A percentile compares a stretch with the other conserved stretches of the same genome.
phyloP scores from a whole-genome alignment of 306 rosid genomes.

The Cercis canadensis region DNA sequence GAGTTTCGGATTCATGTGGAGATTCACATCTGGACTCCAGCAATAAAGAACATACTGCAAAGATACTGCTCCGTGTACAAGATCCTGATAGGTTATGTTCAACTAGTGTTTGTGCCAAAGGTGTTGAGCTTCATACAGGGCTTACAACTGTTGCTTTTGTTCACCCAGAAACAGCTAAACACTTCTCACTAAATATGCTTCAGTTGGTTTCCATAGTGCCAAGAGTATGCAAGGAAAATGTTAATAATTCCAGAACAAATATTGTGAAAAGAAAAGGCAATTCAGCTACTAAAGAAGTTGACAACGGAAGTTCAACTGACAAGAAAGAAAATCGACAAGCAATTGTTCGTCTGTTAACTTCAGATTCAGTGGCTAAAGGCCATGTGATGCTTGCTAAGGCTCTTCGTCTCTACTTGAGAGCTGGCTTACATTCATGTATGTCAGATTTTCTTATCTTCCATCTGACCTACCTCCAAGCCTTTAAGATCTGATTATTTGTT shows the following conservation, averaged over 20 bases:
- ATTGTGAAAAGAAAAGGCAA: constrained; percentile 58
- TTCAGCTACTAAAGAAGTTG: constrained; percentile 51
- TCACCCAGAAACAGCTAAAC: constrained; percentile 88
- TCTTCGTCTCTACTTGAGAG: constrained; percentile 79
- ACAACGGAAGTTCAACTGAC: constrained; percentile 50
- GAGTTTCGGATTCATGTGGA: constrained; percentile 43
- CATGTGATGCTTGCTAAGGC: constrained; percentile 84
- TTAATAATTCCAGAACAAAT: constrained; percentile 48
- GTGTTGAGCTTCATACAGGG: constrained; percentile 66
- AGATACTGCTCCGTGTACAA: constrained; percentile 79
- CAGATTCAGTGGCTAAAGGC: constrained; percentile 87
- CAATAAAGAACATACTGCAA: constrained; percentile 46
- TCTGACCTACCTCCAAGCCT: constrained; percentile 31
- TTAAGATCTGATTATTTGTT: constrained; percentile 17
- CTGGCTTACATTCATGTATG: constrained; percentile 87
- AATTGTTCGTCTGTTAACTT: constrained; percentile 66
- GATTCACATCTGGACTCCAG: constrained; percentile 45
- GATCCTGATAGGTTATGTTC: constrained; percentile 61
- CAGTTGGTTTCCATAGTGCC: constrained; percentile 73
- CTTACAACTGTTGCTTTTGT: constrained; percentile 84
- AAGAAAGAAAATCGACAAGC: constrained; percentile 56
- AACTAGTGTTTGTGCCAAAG: constrained; percentile 49
- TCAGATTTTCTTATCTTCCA: constrained; percentile 36
- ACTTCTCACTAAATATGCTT: constrained; percentile 61
- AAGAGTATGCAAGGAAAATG: constrained; percentile 56